phyloP scores from a whole-genome alignment of 192 early-diverging fungal genomes.

The Entomortierella beljakovae region DNA sequence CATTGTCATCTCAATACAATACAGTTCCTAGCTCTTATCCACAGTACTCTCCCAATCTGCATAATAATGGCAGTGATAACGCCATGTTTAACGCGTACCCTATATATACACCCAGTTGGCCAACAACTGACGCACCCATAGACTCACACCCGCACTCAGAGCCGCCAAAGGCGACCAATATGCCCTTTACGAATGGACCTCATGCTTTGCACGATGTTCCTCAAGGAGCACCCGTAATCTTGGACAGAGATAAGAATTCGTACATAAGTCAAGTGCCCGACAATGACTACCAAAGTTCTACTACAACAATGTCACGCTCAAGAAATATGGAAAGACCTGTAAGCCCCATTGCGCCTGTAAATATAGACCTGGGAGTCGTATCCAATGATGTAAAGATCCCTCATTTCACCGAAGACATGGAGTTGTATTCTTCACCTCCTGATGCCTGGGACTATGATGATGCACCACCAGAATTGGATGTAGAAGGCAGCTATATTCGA shows the following conservation, averaged over 20 bases:
- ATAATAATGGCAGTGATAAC: too few relatives aligned
- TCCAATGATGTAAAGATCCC: not conserved
- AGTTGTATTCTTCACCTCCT: slow-evolving; percentile 28
- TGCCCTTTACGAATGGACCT: slow-evolving; percentile 27
- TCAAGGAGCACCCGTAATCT: slow-evolving; percentile 16
- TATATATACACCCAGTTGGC: not conserved
- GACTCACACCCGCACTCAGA: not conserved
- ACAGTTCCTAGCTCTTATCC: too few relatives aligned
- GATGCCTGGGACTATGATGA: slow-evolving; percentile 49
- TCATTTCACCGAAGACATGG: slow-evolving; percentile 8
- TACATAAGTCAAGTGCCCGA: too few relatives aligned
- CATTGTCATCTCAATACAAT: not conserved
- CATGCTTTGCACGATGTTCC: slow-evolving; percentile 40
- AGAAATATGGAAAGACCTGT: too few relatives aligned
- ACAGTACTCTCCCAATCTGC: too few relatives aligned
- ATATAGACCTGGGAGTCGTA: too few relatives aligned
- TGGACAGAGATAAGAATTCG: slow-evolving; percentile 26
- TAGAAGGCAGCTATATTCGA: slow-evolving; percentile 46
- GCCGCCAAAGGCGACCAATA: not conserved
- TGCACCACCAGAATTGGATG: slow-evolving; percentile 48
- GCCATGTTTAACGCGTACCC: too few relatives aligned
- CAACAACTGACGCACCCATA: not conserved
- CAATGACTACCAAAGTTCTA: too few relatives aligned
- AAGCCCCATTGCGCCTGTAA: too few relatives aligned
- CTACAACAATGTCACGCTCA: too few relatives aligned